Percentiles rank a stretch among this genome's conserved stretches.
phyloP scores from a whole-genome alignment of 148 eudicot species.

The Rhododendron mucronatum region DNA sequence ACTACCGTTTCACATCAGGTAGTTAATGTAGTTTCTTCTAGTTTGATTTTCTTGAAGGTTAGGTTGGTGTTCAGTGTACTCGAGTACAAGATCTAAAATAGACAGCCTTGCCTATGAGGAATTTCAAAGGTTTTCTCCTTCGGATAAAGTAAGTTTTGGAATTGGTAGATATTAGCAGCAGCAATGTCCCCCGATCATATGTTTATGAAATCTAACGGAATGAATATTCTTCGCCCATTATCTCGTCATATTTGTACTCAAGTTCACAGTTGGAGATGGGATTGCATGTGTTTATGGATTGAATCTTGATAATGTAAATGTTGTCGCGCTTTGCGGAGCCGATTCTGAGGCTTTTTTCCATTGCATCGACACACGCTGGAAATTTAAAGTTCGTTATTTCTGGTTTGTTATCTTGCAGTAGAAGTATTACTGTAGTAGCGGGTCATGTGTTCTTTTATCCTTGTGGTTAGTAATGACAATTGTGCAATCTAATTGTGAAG shows the following conservation, averaged over 20 bases:
- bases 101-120: background rate
- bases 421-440: background rate
- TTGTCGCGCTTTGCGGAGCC: background rate
- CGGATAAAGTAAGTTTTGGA: background rate
- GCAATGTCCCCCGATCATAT: background rate
- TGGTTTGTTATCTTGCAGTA: background rate
- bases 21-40: background rate
- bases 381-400: background rate
- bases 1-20: background rate
- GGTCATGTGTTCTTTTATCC: background rate
- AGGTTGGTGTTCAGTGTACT: background rate
- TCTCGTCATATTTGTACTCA: background rate
- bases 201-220: background rate
- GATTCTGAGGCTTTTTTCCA: background rate
- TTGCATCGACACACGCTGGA: background rate
- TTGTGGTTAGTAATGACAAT: background rate
- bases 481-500: background rate
- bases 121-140: background rate
- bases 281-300: background rate
- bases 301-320: background rate
- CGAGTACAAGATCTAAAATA: background rate
- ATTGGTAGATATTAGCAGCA: background rate
- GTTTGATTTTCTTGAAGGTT: background rate
- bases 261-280: background rate
- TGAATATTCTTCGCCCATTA: background rate